A percentile compares a stretch with the other conserved stretches of the same genome.
Conservation (phyloP, 768 basidiomycete genomes). For the Suillus spraguei region DNA sequence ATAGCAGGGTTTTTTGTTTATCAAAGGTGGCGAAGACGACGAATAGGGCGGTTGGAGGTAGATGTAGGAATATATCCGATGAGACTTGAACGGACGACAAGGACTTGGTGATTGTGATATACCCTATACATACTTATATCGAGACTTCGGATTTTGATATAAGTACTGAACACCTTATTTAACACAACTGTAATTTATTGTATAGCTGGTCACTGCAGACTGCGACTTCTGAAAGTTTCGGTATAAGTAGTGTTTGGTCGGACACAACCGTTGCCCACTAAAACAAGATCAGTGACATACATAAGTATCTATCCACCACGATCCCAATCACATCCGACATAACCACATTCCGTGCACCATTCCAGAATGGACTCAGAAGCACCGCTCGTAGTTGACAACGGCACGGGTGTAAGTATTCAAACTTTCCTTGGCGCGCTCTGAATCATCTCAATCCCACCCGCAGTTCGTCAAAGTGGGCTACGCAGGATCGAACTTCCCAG, state of each 20-base stretch:
- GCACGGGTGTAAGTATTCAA: constrained; percentile 70
- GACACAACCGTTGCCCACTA: constrained; percentile 3
- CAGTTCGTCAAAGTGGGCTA: constrained; percentile 93
- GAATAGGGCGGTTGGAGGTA: not conserved
- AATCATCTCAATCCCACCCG: constrained; percentile 7
- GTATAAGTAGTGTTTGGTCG: constrained; percentile 1
- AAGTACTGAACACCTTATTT: not conserved
- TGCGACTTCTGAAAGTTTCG: not conserved
- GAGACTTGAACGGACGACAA: not conserved
- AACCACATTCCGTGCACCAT: not conserved
- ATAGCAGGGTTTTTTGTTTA: constrained; percentile 13
- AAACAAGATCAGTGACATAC: constrained; percentile 9
- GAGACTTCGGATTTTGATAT: constrained; percentile 2
- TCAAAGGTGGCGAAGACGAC: constrained; percentile 14
- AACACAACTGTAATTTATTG: not conserved
- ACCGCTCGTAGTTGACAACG: constrained; percentile 85
- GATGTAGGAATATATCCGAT: not conserved
- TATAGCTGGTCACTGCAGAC: not conserved
- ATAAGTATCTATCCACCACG: constrained; percentile 1
- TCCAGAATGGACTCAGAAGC: constrained; percentile 32
- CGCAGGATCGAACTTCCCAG: constrained; percentile 93
- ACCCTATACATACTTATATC: constrained; percentile 2
- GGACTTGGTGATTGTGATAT: constrained; percentile 8
- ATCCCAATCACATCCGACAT: not conserved
- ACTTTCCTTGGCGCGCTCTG: constrained; percentile 13